phyloP scores from a whole-genome alignment of 2,329 filamentous ascomycete genomes.

The Fusarium sp. region DNA sequence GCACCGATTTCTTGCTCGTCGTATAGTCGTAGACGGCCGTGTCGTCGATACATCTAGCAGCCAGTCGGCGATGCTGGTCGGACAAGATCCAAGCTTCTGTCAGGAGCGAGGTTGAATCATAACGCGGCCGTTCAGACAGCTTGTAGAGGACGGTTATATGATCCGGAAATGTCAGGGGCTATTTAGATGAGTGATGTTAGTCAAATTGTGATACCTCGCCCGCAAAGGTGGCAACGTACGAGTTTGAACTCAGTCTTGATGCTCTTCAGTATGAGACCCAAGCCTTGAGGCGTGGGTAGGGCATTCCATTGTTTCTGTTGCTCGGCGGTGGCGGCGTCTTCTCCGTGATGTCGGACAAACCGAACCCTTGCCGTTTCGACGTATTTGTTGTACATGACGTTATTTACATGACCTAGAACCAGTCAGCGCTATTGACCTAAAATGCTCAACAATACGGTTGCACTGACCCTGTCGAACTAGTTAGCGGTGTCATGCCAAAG shows the following conservation, averaged over 20 bases:
- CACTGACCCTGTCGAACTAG: constrained; percentile 1
- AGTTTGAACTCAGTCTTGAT: constrained; percentile 40
- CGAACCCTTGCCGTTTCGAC: constrained; percentile 32
- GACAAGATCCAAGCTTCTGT: constrained; percentile 39
- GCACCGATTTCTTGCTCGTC: constrained; percentile 13
- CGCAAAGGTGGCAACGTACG: background rate
- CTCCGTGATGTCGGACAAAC: constrained; percentile 25
- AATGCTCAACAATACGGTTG: fast-evolving
- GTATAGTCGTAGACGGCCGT: constrained; percentile 37
- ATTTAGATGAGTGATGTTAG: background rate
- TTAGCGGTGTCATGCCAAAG: fast-evolving
- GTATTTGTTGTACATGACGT: constrained; percentile 40
- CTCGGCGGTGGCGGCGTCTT: constrained; percentile 16
- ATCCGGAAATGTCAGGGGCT: constrained; percentile 36
- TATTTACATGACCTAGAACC: constrained; percentile 31
- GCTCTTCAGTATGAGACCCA: constrained; percentile 36
- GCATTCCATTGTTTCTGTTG: constrained; percentile 32
- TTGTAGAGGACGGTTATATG: constrained; percentile 30
- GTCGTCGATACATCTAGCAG: constrained; percentile 32
- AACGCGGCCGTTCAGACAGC: constrained; percentile 19
- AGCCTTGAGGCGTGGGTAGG: constrained; percentile 1
- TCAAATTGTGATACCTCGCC: fast-evolving
- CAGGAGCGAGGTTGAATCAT: constrained; percentile 32
- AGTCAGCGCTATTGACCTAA: background rate
- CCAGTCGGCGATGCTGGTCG: constrained; percentile 25